Percentiles rank a stretch among this genome's conserved stretches.
phyloP scores from a whole-genome alignment of 2,329 filamentous ascomycete genomes.

The Fusarium mundagurra region DNA sequence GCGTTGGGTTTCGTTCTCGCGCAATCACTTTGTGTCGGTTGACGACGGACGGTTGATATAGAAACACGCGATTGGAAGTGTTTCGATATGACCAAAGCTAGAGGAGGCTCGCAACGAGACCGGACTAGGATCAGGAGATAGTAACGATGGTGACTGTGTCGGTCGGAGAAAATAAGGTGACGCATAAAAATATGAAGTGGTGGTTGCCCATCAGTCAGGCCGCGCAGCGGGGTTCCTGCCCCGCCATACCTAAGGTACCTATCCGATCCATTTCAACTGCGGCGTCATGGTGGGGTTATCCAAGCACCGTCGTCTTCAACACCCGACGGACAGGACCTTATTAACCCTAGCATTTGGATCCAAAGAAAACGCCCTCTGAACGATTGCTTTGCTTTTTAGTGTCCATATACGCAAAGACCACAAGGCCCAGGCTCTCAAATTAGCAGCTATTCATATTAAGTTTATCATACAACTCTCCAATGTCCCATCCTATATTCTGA shows the following conservation, averaged over 20 bases:
- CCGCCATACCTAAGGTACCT: too few relatives aligned
- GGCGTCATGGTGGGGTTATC: slow-evolving; percentile 41
- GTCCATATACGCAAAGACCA: background rate
- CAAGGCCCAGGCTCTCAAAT: background rate
- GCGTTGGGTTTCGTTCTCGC: slow-evolving; percentile 9
- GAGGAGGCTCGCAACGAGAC: slow-evolving; percentile 1
- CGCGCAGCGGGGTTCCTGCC: slow-evolving; percentile 39
- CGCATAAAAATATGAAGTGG: slow-evolving; percentile 37
- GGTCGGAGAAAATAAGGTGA: slow-evolving; percentile 36
- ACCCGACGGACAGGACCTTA: background rate
- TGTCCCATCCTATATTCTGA: slow-evolving; percentile 15
- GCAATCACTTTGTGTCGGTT: background rate
- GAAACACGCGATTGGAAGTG: slow-evolving; percentile 3
- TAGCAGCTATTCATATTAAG: slow-evolving; percentile 25
- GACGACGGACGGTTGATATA: slow-evolving; percentile 1
- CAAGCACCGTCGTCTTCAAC: background rate
- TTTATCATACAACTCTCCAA: slow-evolving; percentile 27
- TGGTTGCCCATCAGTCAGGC: slow-evolving; percentile 24
- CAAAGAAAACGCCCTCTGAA: background rate
- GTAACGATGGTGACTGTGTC: slow-evolving; percentile 33
- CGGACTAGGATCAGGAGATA: slow-evolving; percentile 31
- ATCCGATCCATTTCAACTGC: slow-evolving; percentile 26
- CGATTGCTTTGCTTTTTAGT: background rate
- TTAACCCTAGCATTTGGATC: background rate
- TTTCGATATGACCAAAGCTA: slow-evolving; percentile 12